Percentiles rank a stretch among this genome's conserved stretches.
Conservation (phyloP, 495 filamentous ascomycete genomes). For the Astrothelium macrocarpum region DNA sequence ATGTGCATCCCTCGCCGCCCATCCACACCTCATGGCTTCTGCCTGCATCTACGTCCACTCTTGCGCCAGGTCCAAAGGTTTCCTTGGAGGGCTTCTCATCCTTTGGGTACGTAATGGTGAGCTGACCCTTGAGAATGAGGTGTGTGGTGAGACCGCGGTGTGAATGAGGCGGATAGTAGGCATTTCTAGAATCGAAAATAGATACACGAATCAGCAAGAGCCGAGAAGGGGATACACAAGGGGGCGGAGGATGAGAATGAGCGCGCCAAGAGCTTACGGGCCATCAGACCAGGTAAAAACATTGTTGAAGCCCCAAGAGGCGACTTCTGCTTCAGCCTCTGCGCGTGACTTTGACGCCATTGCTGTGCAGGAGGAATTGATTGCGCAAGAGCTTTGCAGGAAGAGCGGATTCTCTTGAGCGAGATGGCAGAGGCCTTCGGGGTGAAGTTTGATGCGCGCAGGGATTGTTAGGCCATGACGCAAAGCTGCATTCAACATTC, state of each 20-base stretch:
- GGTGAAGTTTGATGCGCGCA: neutral
- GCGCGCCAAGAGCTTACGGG: conserved; percentile 41
- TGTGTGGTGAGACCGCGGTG: conserved; percentile 65
- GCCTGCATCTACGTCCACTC: conserved; percentile 67
- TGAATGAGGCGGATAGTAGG: conserved; percentile 66
- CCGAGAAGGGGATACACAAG: neutral
- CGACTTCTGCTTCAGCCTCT: conserved; percentile 56
- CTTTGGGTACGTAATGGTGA: conserved; percentile 66
- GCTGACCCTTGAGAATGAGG: conserved; percentile 57
- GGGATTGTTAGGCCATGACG: neutral
- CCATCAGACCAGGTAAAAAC: conserved; percentile 78
- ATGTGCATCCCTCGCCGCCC: conserved; percentile 66
- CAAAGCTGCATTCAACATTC: neutral
- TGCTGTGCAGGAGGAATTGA: neutral
- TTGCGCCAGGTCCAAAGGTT: conserved; percentile 56
- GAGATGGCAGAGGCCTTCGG: no score
- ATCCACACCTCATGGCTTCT: conserved; percentile 79
- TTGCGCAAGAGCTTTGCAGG: no score
- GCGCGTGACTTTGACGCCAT: conserved; percentile 14
- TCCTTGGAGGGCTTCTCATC: conserved; percentile 52
- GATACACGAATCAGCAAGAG: no score
- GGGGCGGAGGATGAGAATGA: neutral
- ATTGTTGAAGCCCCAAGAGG: conserved; percentile 63
- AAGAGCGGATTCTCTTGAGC: no score
- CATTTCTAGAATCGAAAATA: conserved; percentile 42